Evolutionary conservation across 257 asterid species (phyloP), one percentile per base, ranked within the genome.

Genomic region (Plantago elongata): DNA sequence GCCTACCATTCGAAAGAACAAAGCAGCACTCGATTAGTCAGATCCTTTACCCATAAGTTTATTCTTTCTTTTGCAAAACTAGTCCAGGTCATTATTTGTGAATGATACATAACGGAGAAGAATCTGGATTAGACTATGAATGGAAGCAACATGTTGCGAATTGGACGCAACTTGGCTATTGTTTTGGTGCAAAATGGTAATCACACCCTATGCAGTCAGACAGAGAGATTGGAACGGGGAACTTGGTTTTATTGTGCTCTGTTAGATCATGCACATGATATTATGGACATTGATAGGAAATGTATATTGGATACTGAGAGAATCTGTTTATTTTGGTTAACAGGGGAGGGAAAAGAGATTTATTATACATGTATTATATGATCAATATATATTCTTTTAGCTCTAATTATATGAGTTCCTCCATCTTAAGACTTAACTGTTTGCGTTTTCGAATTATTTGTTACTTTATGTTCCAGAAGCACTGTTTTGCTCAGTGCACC

Each of bases 21-120:
- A 90, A 70, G 42, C 95, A 50, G 97, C 97, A 15, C 81, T 86
- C 18, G 96, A 89, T 73, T 89, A 86, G 79, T 50, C 54, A 48
- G 14, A 51, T 14, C 38, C 45, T 64, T 63, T 27, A 11, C 40
- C 9, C 5, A 40, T 38, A 14, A 10, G 49, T 16, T 51, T 29
- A 22, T 57, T 29, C 43, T n/a, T 50, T 57, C 59, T 69, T 58
- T 57, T 49, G 54, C 18, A 59, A 68, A 66, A 66, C 42, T 54
- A 54, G 49, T 1, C 40, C 40, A 7, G 40, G 40, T 34, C 40
- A 34, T 34, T 34, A 34, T 34, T 34, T 34, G 57, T 70, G 62
- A 51, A 60, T 68, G 72, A 37, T 72, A 51, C 54, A 49, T 44
- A 62, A 61, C 48, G 16, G 67, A 56, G 54, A 56, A 44, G 62